Evolutionary conservation across 1,284 basidiomycete species (phyloP).

Genomic region (Pseudomicrostroma phylloplanum): DNA sequence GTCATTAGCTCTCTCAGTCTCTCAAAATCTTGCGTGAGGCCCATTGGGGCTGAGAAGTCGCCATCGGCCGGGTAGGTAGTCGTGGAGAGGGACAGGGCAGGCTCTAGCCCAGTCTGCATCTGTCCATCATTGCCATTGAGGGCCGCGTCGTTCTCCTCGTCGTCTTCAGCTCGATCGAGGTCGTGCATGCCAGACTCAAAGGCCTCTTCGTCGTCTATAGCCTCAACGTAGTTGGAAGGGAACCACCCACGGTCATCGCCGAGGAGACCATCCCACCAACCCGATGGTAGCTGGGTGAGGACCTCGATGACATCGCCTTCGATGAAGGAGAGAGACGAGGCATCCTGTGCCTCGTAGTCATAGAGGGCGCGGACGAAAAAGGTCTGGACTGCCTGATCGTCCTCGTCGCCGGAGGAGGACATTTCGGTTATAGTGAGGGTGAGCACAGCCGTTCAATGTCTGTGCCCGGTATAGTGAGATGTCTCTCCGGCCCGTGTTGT

Average conservation of each 20-base stretch:
- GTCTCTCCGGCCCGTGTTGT: too few relatives aligned
- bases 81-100: conserved; percentile 3
- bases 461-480: too few relatives aligned
- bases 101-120: conserved; percentile 10
- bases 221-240: conserved; percentile 85
- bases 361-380: conserved; percentile 88
- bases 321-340: conserved; percentile 78
- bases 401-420: conserved; percentile 7
- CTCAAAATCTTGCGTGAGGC: conserved; percentile 29
- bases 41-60: conserved; percentile 27
- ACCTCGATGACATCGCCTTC: conserved; percentile 90
- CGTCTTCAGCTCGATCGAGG: conserved; percentile 14
- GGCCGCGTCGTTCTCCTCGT: neutral
- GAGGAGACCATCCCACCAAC: conserved; percentile 97
- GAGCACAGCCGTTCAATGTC: too few relatives aligned
- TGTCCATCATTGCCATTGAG: conserved; percentile 11
- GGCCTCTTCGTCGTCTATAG: conserved; percentile 60
- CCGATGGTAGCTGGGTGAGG: conserved; percentile 78
- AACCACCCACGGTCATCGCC: conserved; percentile 78
- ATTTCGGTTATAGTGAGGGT: too few relatives aligned
- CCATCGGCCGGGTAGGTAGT: conserved; percentile 14
- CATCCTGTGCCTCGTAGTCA: conserved; percentile 69
- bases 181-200: conserved; percentile 54
- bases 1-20: conserved; percentile 25
- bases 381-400: conserved; percentile 25